Evolutionary conservation across 257 asterid genomes (phyloP), one percentile per base, ranked within the genome.

Genomic region (Anisodus acutangulus): DNA sequence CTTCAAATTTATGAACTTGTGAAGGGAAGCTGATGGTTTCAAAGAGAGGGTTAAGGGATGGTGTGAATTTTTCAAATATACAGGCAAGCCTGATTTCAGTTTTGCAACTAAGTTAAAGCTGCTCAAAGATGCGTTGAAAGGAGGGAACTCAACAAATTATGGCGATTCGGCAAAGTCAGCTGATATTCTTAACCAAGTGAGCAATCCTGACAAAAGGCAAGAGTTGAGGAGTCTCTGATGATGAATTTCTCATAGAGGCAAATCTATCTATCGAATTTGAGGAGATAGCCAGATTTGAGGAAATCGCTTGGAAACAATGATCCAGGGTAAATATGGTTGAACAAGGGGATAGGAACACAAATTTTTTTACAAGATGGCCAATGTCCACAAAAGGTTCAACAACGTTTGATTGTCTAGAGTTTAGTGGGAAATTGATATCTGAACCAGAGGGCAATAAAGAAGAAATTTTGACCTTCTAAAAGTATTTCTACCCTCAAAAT

Each of bases 251-350:
- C 70, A 41, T 41, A 26, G 11, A 22, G 70, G 31, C 7, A 68
- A 68, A 39, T 68, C 78, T 68, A 7, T 39, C 53, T 68, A 8
- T 15, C 26, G 51, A 68, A 39, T 68, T 35, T 68, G 78, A 68
- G 12, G 51, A 13, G 53, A 68, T 37, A 37, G 53, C 22, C 26
- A 37, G 26, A 39, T 68, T 68, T 68, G 51, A 37, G 51, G 78
- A 67, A 68, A 68, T 68, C 37, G 51, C 78, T 68, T 68, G 78
- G 78, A 68, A 26, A 37, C 53, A 8, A 68, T 9, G 26, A 68
- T 39, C 26, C 51, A 37, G 53, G 78, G 78, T 39, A 22, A 22
- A 51, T 68, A 68, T 68, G 78, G 51, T 68, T 37, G 12, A 68
- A 39, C 51, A 68, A 68, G 13, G n/a, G 53, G 13, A 68, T 68